Evolutionary conservation across 2,329 filamentous ascomycete genomes (phyloP).

Genomic region (Colletotrichum liaoningense): DNA sequence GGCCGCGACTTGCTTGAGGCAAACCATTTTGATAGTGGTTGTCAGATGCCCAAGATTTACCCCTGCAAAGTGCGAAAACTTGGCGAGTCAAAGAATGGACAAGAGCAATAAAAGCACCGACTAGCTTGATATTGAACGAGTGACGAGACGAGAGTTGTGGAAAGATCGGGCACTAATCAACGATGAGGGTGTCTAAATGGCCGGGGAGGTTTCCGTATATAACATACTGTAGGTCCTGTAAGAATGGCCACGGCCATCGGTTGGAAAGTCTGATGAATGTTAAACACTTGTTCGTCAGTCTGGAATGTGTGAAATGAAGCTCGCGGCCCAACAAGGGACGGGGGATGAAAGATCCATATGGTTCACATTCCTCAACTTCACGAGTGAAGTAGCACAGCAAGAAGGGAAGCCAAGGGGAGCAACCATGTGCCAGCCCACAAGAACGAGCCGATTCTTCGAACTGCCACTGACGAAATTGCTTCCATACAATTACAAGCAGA

Average conservation of each 20-base stretch:
- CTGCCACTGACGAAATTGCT: neutral
- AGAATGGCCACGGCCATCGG: neutral
- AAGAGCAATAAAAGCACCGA: neutral
- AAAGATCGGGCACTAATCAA: neutral
- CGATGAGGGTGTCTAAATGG: neutral
- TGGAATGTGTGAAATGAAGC: constrained; percentile 22
- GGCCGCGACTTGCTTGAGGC: constrained; percentile 2
- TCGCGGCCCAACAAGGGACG: neutral
- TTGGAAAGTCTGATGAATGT: neutral
- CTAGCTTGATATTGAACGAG: neutral
- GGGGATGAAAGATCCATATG: neutral
- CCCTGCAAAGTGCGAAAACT: neutral
- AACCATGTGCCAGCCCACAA: neutral
- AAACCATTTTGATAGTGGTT: neutral
- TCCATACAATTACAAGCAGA: neutral
- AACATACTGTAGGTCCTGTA: neutral
- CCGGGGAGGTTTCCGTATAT: neutral
- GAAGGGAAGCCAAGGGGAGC: neutral
- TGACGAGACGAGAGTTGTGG: neutral
- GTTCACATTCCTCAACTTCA: constrained; percentile 7
- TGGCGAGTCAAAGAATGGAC: neutral
- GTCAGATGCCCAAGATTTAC: neutral
- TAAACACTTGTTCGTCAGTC: neutral
- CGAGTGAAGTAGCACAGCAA: neutral
- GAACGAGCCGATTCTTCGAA: too few species aligned